Evolutionary conservation across 2,329 filamentous ascomycete species (phyloP).

Genomic region (Sarocladium strictum): DNA sequence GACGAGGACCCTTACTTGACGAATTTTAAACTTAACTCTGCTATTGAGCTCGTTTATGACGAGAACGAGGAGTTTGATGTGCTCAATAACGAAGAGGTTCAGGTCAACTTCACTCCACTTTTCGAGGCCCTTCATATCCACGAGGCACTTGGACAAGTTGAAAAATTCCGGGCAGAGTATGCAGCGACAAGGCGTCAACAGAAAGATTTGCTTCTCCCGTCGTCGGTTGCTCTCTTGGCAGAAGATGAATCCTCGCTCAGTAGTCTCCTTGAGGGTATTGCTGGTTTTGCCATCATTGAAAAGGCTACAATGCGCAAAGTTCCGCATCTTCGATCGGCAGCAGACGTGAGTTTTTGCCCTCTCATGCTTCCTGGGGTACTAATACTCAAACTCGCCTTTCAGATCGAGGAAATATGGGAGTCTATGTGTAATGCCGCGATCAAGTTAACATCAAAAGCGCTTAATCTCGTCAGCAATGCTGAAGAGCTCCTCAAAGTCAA

Average conservation of each 20-base stretch:
- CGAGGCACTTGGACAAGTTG: slow-evolving; percentile 84
- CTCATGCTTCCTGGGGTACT: background rate
- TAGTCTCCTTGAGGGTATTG: slow-evolving; percentile 85
- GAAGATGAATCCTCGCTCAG: slow-evolving; percentile 85
- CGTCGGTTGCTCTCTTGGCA: slow-evolving; percentile 67
- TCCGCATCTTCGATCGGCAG: slow-evolving; percentile 71
- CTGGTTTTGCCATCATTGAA: slow-evolving; percentile 94
- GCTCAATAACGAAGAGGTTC: slow-evolving; percentile 88
- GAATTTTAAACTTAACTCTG: slow-evolving; percentile 89
- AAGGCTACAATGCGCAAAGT: slow-evolving; percentile 85
- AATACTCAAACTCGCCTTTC: background rate
- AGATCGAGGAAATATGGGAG: slow-evolving; percentile 98
- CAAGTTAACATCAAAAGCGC: slow-evolving; percentile 69
- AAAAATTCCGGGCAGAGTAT: slow-evolving; percentile 87
- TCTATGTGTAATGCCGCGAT: slow-evolving; percentile 92
- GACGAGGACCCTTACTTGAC: slow-evolving; percentile 69
- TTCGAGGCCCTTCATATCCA: slow-evolving; percentile 97
- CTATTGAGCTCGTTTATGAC: slow-evolving; percentile 91
- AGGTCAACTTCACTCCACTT: slow-evolving; percentile 89
- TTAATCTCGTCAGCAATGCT: slow-evolving; percentile 77
- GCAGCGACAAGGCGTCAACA: slow-evolving; percentile 84
- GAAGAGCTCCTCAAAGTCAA: slow-evolving; percentile 93
- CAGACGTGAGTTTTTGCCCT: slow-evolving; percentile 59
- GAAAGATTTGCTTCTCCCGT: slow-evolving; percentile 82
- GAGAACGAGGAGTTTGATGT: slow-evolving; percentile 95